A percentile compares a stretch with the other conserved stretches of the same genome.
These are phyloP conservation scores for Arctostaphylos glauca DNA, from an alignment of 148 eudicot species.

Conservation along the genomic window DNA sequence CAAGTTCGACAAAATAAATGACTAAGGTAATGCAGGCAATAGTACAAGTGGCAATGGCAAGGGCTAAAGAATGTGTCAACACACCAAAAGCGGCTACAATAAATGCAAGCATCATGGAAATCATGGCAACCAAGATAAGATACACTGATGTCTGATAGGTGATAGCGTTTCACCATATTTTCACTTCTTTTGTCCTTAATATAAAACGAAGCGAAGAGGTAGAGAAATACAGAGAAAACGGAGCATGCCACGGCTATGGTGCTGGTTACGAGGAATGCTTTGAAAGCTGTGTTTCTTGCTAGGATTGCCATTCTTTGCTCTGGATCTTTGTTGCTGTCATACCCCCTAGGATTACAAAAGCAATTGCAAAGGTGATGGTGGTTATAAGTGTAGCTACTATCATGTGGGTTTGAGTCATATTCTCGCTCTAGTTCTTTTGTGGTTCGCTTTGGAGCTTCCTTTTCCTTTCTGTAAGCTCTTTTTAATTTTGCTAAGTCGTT, in stretches of 20 bases:
- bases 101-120: not conserved
- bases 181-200: too few relatives aligned
- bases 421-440: too few relatives aligned
- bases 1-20: too few relatives aligned
- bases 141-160: too few relatives aligned
- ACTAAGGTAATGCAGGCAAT: not conserved
- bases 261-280: not conserved
- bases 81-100: not conserved
- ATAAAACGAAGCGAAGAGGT: not conserved
- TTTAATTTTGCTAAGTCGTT: too few relatives aligned
- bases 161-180: too few relatives aligned
- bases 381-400: not conserved
- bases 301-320: not conserved
- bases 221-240: not conserved
- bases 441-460: too few relatives aligned
- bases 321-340: not conserved
- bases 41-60: not conserved
- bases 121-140: not conserved
- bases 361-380: not conserved
- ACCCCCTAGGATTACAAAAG: not conserved
- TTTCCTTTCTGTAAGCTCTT: too few relatives aligned
- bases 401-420: not conserved
- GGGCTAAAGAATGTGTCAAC: not conserved
- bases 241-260: not conserved
- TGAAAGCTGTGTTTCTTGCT: not conserved